Conservation (phyloP, 371 early-diverging fungal genomes). For the Syncephalastrum sp. region DNA sequence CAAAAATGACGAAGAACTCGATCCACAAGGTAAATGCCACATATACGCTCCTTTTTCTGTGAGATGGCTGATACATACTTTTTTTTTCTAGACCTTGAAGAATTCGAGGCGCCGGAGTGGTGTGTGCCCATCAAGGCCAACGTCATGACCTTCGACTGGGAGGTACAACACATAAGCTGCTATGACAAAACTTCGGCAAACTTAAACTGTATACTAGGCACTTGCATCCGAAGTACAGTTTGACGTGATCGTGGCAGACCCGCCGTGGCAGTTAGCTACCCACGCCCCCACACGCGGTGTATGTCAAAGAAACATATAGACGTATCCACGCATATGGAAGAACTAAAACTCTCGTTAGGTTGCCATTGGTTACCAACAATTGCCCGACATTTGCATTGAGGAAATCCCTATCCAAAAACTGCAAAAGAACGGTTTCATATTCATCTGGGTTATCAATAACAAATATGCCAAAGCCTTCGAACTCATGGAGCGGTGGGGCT, state of each 20-base stretch:
- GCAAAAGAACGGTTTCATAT: slow-evolving; percentile 85
- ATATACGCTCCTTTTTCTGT: background rate
- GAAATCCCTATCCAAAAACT: slow-evolving; percentile 85
- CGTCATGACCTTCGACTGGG: slow-evolving; percentile 93
- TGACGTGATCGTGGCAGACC: slow-evolving; percentile 92
- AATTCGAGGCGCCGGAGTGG: slow-evolving; percentile 91
- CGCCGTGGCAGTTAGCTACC: slow-evolving; percentile 97
- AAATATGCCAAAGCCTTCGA: slow-evolving; percentile 93
- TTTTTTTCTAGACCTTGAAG: slow-evolving; percentile 62
- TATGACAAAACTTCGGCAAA: too few relatives aligned
- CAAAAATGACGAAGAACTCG: slow-evolving; percentile 32
- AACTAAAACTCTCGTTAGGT: slow-evolving; percentile 37
- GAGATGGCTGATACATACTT: background rate
- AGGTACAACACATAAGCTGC: slow-evolving; percentile 35
- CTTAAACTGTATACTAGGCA: slow-evolving; percentile 31
- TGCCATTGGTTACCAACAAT: slow-evolving; percentile 92
- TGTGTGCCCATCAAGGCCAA: slow-evolving; percentile 93
- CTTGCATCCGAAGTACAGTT: slow-evolving; percentile 83
- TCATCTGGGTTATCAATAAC: slow-evolving; percentile 97
- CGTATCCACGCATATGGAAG: too few relatives aligned
- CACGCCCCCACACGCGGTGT: slow-evolving; percentile 92
- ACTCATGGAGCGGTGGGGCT: slow-evolving; percentile 92
- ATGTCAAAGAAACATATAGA: slow-evolving; percentile 11
- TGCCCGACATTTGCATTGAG: slow-evolving; percentile 90
- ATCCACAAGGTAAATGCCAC: slow-evolving; percentile 21